Percentiles rank a stretch among this genome's conserved stretches.
phyloP scores from a whole-genome alignment of 441 rosid genomes.

The Croton setiger region DNA sequence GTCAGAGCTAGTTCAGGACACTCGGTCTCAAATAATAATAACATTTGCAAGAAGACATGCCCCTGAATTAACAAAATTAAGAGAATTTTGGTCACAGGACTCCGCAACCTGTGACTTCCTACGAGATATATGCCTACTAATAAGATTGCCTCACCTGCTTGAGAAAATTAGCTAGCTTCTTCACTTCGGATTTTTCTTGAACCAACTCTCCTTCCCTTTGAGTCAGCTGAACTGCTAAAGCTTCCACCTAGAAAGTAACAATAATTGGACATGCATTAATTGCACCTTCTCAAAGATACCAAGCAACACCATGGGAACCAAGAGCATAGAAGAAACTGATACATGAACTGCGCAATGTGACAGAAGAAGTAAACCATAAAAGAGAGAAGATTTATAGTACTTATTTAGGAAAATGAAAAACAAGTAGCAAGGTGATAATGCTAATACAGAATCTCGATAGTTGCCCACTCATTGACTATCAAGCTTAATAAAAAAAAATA shows the following conservation, averaged over 20 bases:
- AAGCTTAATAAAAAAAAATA: neutral
- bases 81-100: neutral
- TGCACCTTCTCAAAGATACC: conserved; percentile 7
- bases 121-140: neutral
- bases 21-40: neutral
- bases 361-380: neutral
- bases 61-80: neutral
- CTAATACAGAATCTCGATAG: neutral
- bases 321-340: neutral
- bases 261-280: conserved; percentile 7
- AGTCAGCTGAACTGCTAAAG: conserved; percentile 89
- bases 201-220: conserved; percentile 95
- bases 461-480: neutral
- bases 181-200: conserved; percentile 94
- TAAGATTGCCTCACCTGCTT: conserved; percentile 60
- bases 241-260: conserved; percentile 72
- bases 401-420: neutral
- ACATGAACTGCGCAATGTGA: conserved; percentile 1
- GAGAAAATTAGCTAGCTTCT: conserved; percentile 81
- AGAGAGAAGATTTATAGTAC: neutral
- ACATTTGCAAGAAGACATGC: neutral
- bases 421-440: neutral
- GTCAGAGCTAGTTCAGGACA: neutral
- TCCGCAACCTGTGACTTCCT: neutral
- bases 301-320: conserved; percentile 9